These are phyloP conservation scores for Phytophthora sansomeana DNA, from an alignment of 352 stramenopile genomes.

Conservation along the genomic window DNA sequence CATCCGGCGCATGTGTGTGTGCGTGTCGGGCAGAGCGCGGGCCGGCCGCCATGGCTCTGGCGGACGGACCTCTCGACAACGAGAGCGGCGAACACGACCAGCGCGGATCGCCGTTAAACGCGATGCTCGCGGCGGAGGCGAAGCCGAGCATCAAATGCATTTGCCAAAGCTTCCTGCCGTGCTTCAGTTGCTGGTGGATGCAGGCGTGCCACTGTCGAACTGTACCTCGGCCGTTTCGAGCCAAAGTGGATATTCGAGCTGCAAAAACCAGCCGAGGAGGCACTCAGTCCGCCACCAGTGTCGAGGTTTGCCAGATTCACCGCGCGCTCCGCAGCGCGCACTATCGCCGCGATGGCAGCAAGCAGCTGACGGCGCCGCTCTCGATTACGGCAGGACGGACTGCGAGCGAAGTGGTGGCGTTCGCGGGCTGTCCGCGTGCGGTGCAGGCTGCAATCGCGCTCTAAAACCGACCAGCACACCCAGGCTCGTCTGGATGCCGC, in stretches of 20 bases:
- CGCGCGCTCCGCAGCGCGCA: slow-evolving; percentile 8
- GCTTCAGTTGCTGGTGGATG: slow-evolving; percentile 35
- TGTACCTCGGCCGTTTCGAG: slow-evolving; percentile 15
- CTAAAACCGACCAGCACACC: slow-evolving; percentile 22
- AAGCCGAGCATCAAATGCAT: too few species aligned
- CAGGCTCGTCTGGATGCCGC: slow-evolving; percentile 17
- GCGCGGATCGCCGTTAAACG: too few species aligned
- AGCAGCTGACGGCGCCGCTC: slow-evolving; percentile 20
- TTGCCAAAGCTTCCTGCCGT: not conserved
- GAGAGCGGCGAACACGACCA: not conserved
- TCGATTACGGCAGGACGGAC: slow-evolving; percentile 8
- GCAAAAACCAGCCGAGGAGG: slow-evolving; percentile 24
- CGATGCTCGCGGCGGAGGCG: too few species aligned
- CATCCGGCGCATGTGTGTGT: slow-evolving; percentile 3
- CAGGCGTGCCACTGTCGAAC: slow-evolving; percentile 24
- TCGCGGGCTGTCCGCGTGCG: not conserved
- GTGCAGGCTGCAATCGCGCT: not conserved
- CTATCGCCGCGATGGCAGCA: slow-evolving; percentile 19
- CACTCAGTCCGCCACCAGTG: slow-evolving; percentile 31
- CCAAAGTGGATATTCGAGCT: slow-evolving; percentile 23
- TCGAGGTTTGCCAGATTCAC: slow-evolving; percentile 14
- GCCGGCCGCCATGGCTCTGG: not conserved
- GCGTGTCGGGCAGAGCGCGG: not conserved
- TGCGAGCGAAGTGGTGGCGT: too few species aligned
- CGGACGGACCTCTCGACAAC: slow-evolving; percentile 7